Evolutionary conservation across 352 stramenopile species (phyloP), one percentile per base, ranked within the genome.

Genomic region (Aphanomyces astaci): DNA sequence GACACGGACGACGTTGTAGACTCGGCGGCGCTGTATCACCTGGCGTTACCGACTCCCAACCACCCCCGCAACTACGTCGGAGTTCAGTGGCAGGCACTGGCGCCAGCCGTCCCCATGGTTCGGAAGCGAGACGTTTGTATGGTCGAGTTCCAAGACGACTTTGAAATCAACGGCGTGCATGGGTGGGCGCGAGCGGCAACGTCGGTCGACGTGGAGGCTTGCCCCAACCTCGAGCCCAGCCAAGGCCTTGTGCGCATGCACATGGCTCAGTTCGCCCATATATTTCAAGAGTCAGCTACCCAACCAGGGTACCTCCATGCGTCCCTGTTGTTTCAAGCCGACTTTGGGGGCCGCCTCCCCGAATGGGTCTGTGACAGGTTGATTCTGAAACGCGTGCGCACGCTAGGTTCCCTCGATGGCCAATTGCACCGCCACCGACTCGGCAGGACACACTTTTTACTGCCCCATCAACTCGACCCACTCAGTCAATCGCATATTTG

Each of bases 21-120:
- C 72, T 78, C 89, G 55, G 80, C 86, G 70, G 89, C 80, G 40
- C 75, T 93, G 28, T 72, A 89, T 31, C 75, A 83, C 9, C 74
- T 93, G 11, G 82, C 81, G 3, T 64, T 67, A 3, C 84, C 84
- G 2, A 87, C 84, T 0, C 57, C 63, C 2, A 81, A 88, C 3
- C 90, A 93, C 65, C 85, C 85, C 5, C 86, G 88, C 49, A 82
- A 93, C 64, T 89, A 81, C 53, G 79, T 93, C 17, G 81, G 74
- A 1, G 79, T 89, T 67, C 91, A 93, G 73, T 93, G 85, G 85
- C 86, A 78, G 1, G 82, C 82, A 2, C 72, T 91, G 28, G 81
- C 88, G 65, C 90, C 84, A 4, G 81, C 81, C 0, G 82, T 65
- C 62, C 90, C 88, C 72, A 72, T 92, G 27, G 80, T 80, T 43